Conservation (phyloP, 306 rosid genomes). For the Gastrolobium bilobum region DNA sequence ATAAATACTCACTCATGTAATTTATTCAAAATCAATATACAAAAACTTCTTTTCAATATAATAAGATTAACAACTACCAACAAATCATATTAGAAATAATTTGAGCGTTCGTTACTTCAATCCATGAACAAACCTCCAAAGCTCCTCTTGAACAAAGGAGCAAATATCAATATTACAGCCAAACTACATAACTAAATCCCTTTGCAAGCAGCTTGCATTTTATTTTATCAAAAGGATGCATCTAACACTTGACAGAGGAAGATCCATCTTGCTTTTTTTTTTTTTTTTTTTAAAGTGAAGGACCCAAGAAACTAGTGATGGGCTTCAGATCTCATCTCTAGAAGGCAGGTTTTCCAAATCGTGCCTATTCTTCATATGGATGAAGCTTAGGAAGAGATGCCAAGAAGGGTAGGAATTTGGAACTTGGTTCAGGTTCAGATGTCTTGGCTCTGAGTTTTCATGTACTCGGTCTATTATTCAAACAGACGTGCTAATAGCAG, state of each 20-base stretch:
- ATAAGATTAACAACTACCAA: background rate
- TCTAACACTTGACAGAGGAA: background rate
- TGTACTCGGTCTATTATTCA: too few species aligned
- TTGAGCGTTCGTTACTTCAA: background rate
- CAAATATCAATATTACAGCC: background rate
- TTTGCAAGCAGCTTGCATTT: background rate
- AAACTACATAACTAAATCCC: background rate
- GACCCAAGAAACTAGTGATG: background rate
- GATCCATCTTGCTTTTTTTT: background rate
- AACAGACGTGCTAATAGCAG: too few species aligned
- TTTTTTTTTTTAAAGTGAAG: background rate
- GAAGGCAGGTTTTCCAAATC: background rate
- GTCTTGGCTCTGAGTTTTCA: too few species aligned
- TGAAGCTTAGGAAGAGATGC: conserved; percentile 1
- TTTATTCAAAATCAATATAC: too few species aligned
- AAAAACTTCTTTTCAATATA: too few species aligned
- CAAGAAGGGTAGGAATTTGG: background rate
- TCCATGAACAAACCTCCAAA: conserved; percentile 3
- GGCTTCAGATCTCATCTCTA: conserved; percentile 3
- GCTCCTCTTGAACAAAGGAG: background rate
- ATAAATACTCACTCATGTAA: too few species aligned
- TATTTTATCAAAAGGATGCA: conserved; percentile 22
- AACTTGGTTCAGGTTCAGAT: too few species aligned
- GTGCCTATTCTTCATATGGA: conserved; percentile 1
- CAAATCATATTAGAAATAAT: background rate